Conservation (phyloP, 148 eudicot species). For the Camellia lanceoleosa region DNA sequence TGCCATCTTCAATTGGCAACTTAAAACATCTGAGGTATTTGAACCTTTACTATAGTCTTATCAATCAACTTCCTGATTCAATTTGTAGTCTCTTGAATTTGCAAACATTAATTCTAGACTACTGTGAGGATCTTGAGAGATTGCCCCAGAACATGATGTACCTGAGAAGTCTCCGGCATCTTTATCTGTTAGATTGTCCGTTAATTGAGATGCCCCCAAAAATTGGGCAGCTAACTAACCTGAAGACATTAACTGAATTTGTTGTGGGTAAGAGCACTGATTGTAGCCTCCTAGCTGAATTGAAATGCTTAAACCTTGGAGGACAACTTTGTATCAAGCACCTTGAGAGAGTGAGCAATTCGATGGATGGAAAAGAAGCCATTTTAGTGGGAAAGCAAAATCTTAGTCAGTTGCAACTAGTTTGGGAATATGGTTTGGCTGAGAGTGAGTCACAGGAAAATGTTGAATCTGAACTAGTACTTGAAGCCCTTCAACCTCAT, state of each 20-base stretch:
- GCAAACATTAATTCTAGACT: no score
- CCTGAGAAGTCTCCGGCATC: slow-evolving; percentile 2
- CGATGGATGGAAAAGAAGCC: neutral
- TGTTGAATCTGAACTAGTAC: neutral
- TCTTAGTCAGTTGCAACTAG: no score
- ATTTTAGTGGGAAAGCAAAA: neutral
- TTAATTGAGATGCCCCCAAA: neutral
- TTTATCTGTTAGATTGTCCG: neutral
- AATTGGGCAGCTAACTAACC: neutral
- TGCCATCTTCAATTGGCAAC: no score
- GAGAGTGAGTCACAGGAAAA: no score
- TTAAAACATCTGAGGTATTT: no score
- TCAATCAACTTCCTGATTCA: no score
- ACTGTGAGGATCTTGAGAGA: no score
- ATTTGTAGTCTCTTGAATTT: no score
- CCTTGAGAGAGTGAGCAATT: slow-evolving; percentile 6
- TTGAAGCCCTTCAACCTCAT: slow-evolving; percentile 1
- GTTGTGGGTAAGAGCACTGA: neutral
- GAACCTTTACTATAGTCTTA: no score
- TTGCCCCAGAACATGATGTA: neutral
- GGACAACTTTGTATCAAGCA: neutral
- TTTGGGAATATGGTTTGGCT: no score
- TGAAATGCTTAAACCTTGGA: neutral
- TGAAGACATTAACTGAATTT: neutral
- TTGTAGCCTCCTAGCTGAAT: neutral